Percentiles rank a stretch among this genome's conserved stretches.
phyloP scores from a whole-genome alignment of 2,329 filamentous ascomycete species.

The Fusarium pilosicola region DNA sequence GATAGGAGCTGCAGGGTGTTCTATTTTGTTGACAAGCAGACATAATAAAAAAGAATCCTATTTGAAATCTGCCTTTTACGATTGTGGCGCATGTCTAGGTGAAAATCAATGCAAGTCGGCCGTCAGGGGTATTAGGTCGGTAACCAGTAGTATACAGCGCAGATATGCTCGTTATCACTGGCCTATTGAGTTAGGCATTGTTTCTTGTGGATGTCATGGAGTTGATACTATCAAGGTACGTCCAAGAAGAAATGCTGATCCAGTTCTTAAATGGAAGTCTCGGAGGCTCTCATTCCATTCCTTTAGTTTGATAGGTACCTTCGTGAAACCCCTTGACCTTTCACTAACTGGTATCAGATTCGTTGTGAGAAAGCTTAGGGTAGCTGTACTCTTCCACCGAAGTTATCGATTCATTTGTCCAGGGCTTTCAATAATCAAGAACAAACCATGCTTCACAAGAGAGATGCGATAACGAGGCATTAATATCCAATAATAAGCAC shows the following conservation, averaged over 20 bases:
- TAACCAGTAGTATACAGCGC: background rate
- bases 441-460: background rate
- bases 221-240: background rate
- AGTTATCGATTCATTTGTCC: background rate
- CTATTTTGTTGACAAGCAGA: slow-evolving; percentile 3
- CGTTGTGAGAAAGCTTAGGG: background rate
- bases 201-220: background rate
- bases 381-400: background rate
- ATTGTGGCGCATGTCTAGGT: background rate
- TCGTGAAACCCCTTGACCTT: background rate
- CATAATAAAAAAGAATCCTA: slow-evolving; percentile 2
- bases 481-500: background rate
- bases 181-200: background rate
- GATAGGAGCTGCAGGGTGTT: slow-evolving; percentile 14
- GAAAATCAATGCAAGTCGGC: background rate
- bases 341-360: background rate
- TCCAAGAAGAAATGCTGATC: background rate
- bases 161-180: background rate
- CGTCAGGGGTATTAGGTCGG: background rate
- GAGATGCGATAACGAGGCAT: background rate
- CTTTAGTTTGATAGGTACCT: background rate
- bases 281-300: background rate
- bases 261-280: background rate
- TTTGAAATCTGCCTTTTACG: background rate
- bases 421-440: background rate